phyloP scores from a whole-genome alignment of 208 protist species.

The Strigomonas culicis region DNA sequence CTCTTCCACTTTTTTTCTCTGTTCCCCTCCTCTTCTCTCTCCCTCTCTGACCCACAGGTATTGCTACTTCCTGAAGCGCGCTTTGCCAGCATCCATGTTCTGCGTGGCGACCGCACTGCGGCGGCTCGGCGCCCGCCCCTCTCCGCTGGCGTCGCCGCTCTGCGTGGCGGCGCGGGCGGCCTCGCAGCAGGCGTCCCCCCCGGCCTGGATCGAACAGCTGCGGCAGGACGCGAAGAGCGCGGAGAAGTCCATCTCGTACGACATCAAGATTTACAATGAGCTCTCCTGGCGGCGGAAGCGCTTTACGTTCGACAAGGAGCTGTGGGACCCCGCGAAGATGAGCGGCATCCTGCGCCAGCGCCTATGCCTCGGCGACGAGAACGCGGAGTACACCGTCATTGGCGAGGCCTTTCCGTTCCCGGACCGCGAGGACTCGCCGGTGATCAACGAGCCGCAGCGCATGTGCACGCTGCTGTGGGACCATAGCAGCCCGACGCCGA shows the following conservation, averaged over 20 bases:
- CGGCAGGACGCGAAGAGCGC: slow-evolving; percentile 59
- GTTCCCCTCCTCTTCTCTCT: background rate
- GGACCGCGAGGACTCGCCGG: slow-evolving; percentile 84
- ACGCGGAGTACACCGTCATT: slow-evolving; percentile 89
- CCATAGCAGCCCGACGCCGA: slow-evolving; percentile 84
- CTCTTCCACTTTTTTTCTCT: background rate
- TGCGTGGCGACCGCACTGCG: background rate
- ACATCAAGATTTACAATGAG: slow-evolving; percentile 88
- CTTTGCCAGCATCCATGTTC: background rate
- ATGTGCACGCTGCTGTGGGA: slow-evolving; percentile 86
- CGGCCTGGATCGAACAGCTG: slow-evolving; percentile 70
- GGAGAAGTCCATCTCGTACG: slow-evolving; percentile 78
- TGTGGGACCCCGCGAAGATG: slow-evolving; percentile 79
- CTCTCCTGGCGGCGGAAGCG: slow-evolving; percentile 70
- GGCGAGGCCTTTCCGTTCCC: slow-evolving; percentile 91
- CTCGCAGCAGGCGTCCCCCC: slow-evolving; percentile 16
- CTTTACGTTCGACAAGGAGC: slow-evolving; percentile 80
- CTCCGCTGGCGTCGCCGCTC: background rate
- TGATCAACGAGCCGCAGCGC: slow-evolving; percentile 85
- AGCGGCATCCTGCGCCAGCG: slow-evolving; percentile 72
- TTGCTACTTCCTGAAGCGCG: too few relatives aligned
- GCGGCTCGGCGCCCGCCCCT: background rate
- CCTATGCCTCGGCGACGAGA: slow-evolving; percentile 76
- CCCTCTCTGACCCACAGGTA: too few relatives aligned
- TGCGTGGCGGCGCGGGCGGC: background rate